Evolutionary conservation across 495 filamentous ascomycete species (phyloP).

Genomic region (Ascobolus immersus): DNA sequence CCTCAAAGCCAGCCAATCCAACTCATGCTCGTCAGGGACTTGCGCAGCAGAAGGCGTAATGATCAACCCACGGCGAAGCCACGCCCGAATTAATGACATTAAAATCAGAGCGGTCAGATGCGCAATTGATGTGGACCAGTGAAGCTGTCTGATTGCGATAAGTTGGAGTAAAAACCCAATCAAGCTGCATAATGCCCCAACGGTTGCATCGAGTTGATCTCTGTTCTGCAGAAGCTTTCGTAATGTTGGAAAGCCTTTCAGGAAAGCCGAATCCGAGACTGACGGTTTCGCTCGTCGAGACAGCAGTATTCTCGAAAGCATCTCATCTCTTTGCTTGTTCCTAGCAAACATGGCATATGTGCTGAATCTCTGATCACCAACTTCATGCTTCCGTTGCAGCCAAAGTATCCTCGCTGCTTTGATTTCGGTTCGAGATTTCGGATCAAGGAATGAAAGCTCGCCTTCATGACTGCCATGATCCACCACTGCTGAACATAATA

Average conservation of each 20-base stretch:
- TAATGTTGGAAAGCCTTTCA: neutral
- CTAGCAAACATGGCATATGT: neutral
- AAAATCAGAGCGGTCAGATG: conserved; percentile 9
- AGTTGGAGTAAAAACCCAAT: conserved; percentile 25
- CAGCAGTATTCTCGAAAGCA: neutral
- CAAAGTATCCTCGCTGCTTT: conserved; percentile 1
- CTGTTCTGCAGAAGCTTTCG: neutral
- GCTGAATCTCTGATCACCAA: conserved; percentile 4
- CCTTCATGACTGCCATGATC: conserved; percentile 4
- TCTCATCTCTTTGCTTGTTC: neutral
- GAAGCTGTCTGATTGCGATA: neutral
- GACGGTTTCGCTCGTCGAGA: neutral
- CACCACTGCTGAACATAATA: conserved; percentile 4
- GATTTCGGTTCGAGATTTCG: neutral
- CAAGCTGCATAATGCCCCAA: conserved; percentile 16
- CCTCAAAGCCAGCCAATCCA: conserved; percentile 12
- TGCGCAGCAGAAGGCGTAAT: neutral
- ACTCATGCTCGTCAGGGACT: conserved; percentile 7
- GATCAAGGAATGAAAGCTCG: neutral
- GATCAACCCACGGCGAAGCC: conserved; percentile 7
- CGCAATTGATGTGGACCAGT: conserved; percentile 9
- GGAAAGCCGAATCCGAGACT: too few species aligned
- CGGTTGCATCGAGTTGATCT: neutral
- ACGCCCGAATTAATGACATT: conserved; percentile 7
- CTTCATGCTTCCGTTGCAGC: conserved; percentile 2